A percentile compares a stretch with the other conserved stretches of the same genome.
These are phyloP conservation scores for Eustoma russellianum DNA, from an alignment of 257 asterid genomes.

Conservation along the genomic window DNA sequence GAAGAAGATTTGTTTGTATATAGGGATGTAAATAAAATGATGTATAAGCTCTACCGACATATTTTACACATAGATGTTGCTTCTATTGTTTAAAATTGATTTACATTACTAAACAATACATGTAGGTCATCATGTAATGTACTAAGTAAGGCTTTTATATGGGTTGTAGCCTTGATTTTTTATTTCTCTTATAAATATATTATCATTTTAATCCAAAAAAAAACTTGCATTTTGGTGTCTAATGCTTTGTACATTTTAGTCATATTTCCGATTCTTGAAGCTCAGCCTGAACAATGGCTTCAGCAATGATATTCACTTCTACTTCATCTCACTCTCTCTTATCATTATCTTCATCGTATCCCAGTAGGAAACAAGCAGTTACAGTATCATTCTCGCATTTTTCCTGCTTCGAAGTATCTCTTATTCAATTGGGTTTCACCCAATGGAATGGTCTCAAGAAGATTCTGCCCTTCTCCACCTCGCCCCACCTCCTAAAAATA, in stretches of 20 bases:
- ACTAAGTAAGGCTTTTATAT: too few species aligned
- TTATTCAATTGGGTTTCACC: slow-evolving; percentile 41
- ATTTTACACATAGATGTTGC: too few species aligned
- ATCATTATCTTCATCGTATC: slow-evolving; percentile 22
- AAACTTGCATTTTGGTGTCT: not conserved
- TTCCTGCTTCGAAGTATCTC: slow-evolving; percentile 31
- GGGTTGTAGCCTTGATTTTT: too few species aligned
- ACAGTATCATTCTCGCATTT: slow-evolving; percentile 34
- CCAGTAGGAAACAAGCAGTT: slow-evolving; percentile 16
- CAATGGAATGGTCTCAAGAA: slow-evolving; percentile 70
- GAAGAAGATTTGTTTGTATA: too few species aligned
- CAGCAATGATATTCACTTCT: slow-evolving; percentile 35
- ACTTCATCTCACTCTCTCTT: slow-evolving; percentile 26
- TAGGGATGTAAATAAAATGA: too few species aligned
- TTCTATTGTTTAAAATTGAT: too few species aligned
- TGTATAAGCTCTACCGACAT: too few species aligned
- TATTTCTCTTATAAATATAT: too few species aligned
- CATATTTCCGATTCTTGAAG: not conserved
- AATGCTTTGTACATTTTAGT: not conserved
- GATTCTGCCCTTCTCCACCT: slow-evolving; percentile 36
- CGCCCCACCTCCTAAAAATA: slow-evolving; percentile 26
- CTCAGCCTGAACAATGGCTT: slow-evolving; percentile 27
- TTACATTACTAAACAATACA: too few species aligned
- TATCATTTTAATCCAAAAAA: too few species aligned
- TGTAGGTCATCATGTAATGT: too few species aligned